A percentile compares a stretch with the other conserved stretches of the same genome.
These are phyloP conservation scores for Zychaea mexicana DNA, from an alignment of 371 early-diverging fungal genomes.

Conservation along the genomic window DNA sequence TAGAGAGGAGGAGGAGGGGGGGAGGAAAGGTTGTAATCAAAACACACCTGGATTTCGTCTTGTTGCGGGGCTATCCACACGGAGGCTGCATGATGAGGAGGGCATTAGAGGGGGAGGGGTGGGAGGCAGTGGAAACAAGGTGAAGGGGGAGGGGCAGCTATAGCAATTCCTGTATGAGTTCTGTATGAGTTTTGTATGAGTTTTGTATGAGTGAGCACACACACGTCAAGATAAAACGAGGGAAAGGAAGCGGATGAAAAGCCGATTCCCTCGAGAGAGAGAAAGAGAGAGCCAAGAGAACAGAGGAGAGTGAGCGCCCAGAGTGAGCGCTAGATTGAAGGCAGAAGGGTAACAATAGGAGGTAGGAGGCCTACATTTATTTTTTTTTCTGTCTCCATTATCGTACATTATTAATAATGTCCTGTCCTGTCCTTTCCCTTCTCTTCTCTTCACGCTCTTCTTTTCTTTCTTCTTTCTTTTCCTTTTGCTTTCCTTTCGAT, in stretches of 20 bases:
- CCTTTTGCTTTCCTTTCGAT: neutral
- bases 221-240: no score
- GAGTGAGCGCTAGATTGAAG: no score
- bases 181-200: no score
- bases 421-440: no score
- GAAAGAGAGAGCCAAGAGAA: neutral
- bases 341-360: neutral
- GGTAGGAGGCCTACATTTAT: neutral
- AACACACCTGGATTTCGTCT: neutral
- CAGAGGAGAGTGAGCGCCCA: neutral
- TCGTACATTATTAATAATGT: neutral
- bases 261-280: no score
- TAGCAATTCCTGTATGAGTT: no score
- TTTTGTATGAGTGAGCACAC: no score
- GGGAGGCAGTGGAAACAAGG: neutral
- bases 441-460: neutral
- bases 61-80: neutral
- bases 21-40: neutral
- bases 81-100: neutral
- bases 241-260: no score
- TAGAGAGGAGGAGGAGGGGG: neutral
- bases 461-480: neutral
- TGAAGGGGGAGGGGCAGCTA: neutral
- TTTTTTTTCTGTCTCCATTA: neutral
- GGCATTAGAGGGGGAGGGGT: neutral